A percentile compares a stretch with the other conserved stretches of the same genome.
These are phyloP conservation scores for Panaeolus cyanescens DNA, from an alignment of 768 basidiomycete genomes.

Conservation along the genomic window DNA sequence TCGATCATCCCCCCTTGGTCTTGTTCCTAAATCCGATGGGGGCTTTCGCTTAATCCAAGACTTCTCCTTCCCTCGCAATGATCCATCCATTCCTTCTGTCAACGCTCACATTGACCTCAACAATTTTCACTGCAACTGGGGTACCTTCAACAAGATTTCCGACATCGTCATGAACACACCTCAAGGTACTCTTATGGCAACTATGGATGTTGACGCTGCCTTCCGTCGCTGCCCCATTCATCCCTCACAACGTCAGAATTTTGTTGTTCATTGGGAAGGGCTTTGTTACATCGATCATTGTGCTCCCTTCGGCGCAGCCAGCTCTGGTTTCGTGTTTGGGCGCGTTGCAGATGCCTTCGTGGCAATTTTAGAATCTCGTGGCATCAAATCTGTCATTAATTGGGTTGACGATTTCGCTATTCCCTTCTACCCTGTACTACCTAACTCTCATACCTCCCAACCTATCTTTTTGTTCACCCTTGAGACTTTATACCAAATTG, in stretches of 20 bases:
- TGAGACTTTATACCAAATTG: constrained; percentile 22
- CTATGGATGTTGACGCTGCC: constrained; percentile 39
- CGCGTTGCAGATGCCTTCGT: constrained; percentile 30
- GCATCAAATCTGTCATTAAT: constrained; percentile 23
- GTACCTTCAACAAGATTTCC: constrained; percentile 14
- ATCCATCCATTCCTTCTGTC: constrained; percentile 23
- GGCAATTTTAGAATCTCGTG: constrained; percentile 15
- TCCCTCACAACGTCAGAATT: constrained; percentile 25
- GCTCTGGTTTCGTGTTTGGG: constrained; percentile 31
- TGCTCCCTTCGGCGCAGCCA: constrained; percentile 26
- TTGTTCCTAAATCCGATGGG: constrained; percentile 35
- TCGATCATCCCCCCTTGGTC: constrained; percentile 36
- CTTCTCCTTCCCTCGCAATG: constrained; percentile 26
- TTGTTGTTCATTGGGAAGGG: constrained; percentile 22
- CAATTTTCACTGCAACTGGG: constrained; percentile 24
- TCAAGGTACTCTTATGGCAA: constrained; percentile 31
- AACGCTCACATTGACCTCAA: too few species aligned
- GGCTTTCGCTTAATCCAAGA: constrained; percentile 33
- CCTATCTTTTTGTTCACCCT: constrained; percentile 20
- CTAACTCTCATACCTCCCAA: not conserved
- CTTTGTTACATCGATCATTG: constrained; percentile 28
- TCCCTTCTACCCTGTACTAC: constrained; percentile 18
- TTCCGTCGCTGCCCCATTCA: constrained; percentile 33
- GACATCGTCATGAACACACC: constrained; percentile 24
- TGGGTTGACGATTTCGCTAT: constrained; percentile 41